Percentiles rank a stretch among this genome's conserved stretches.
Evolutionary conservation across 1,284 basidiomycete genomes (phyloP).

Genomic region (Mycosarcoma mackinlayi): DNA sequence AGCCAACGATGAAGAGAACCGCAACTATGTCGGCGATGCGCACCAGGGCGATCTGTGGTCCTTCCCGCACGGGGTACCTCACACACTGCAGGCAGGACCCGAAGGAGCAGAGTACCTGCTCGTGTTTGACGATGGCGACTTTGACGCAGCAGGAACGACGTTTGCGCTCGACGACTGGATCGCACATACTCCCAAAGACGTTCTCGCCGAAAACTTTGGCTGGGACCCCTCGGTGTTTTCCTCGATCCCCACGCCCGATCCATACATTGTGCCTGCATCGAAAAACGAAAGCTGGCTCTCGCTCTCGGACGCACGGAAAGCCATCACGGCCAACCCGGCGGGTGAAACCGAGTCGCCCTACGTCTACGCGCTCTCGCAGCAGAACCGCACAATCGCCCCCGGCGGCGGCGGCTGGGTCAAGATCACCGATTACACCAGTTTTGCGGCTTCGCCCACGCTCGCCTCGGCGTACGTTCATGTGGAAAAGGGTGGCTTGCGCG

Average conservation of each 20-base stretch:
- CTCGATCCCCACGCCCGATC: constrained; percentile 29
- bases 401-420: constrained; percentile 32
- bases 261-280: constrained; percentile 70
- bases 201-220: constrained; percentile 79
- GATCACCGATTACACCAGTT: constrained; percentile 17
- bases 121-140: constrained; percentile 69
- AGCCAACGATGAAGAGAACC: constrained; percentile 74
- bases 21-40: constrained; percentile 72
- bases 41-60: constrained; percentile 43
- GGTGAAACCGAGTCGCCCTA: constrained; percentile 15
- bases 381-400: constrained; percentile 76
- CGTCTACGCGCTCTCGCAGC: constrained; percentile 62
- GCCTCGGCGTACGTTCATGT: constrained; percentile 77
- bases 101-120: constrained; percentile 78
- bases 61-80: constrained; percentile 69
- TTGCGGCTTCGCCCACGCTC: constrained; percentile 73
- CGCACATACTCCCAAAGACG: constrained; percentile 75
- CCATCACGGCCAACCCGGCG: constrained; percentile 2
- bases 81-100: constrained; percentile 76
- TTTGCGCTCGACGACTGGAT: constrained; percentile 62
- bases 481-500: constrained; percentile 77
- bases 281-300: constrained; percentile 19
- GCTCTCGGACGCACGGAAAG: constrained; percentile 8
- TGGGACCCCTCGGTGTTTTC: constrained; percentile 73
- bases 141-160: constrained; percentile 8